A percentile compares a stretch with the other conserved stretches of the same genome.
phyloP scores from a whole-genome alignment of 331 rosid genomes.

The Telfairia occidentalis region DNA sequence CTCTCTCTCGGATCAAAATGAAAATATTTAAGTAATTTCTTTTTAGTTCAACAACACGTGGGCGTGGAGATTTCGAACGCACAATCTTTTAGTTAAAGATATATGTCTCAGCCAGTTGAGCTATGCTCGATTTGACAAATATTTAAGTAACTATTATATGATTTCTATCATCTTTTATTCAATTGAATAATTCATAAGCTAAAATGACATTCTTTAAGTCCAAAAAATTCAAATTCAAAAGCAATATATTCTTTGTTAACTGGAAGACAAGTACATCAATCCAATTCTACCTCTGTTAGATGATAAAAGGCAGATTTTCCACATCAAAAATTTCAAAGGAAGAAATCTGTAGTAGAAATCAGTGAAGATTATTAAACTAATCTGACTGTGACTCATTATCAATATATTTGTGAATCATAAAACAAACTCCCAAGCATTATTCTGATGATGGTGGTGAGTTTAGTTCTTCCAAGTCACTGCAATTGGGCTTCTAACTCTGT shows the following conservation, averaged over 20 bases:
- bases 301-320: slow-evolving; percentile 1
- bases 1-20: too few species aligned
- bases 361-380: neutral
- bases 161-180: neutral
- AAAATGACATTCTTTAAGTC: neutral
- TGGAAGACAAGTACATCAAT: slow-evolving; percentile 2
- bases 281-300: neutral
- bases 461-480: slow-evolving; percentile 59
- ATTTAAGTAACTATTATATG: neutral
- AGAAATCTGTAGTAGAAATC: slow-evolving; percentile 3
- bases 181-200: neutral
- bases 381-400: neutral
- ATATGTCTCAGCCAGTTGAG: too few species aligned
- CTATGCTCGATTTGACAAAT: too few species aligned
- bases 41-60: too few species aligned
- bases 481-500: slow-evolving; percentile 83
- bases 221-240: neutral
- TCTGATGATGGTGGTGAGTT: neutral
- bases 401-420: neutral
- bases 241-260: neutral
- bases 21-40: too few species aligned
- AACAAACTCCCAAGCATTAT: neutral
- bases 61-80: too few species aligned
- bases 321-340: slow-evolving; percentile 3
- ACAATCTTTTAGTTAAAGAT: too few species aligned